Evolutionary conservation across 2,329 filamentous ascomycete species (phyloP), one percentile per base, ranked within the genome.

Genomic region (Aspergillus candidus): DNA sequence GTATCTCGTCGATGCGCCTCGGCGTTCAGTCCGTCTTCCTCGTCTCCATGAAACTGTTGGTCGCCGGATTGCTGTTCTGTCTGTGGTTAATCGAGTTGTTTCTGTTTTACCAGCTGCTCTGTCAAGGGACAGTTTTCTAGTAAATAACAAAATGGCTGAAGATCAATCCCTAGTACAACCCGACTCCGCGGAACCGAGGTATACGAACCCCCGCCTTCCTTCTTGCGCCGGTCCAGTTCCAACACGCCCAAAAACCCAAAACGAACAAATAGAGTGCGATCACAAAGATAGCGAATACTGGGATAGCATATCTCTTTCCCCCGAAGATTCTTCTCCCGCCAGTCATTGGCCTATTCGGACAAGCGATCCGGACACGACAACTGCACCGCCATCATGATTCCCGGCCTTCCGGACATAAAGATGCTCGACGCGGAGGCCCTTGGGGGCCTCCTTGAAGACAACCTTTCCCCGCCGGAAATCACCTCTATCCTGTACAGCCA

Each of bases 231-330:
- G 41, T 63, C 50, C 49, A 59, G 47, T 54, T 63, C 40, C 61
- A 68, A 52, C 63, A 58, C 58, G 66, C 67, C 2, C 59, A 49
- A 63, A 66, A 46, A 62, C 51, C 49, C 65, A 63, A 17, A 52
- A 64, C 53, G 63, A 70, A 35, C 67, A 66, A 30, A 66, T 70
- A 51, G 66, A 67, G 42, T 70, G 69, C 66, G 62, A 69, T 46
- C 53, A 67, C 61, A 56, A 67, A 55, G 67, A 70, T 54, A 55
- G 65, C 33, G 67, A 69, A 46, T 68, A 67, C 43, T 56, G 55
- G 44, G 67, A 70, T 38, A 70, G 69, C 47, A 67, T 60, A 44
- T 70, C 70, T 53, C 69, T 70, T 51, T 70, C 69, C 32, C 67
- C 66, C 8, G 67, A 70, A 53, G 67, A 70, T 47, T 70, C 65